These are phyloP conservation scores for Clonostachys byssicola DNA, from an alignment of 2,329 filamentous ascomycete genomes.

Conservation along the genomic window DNA sequence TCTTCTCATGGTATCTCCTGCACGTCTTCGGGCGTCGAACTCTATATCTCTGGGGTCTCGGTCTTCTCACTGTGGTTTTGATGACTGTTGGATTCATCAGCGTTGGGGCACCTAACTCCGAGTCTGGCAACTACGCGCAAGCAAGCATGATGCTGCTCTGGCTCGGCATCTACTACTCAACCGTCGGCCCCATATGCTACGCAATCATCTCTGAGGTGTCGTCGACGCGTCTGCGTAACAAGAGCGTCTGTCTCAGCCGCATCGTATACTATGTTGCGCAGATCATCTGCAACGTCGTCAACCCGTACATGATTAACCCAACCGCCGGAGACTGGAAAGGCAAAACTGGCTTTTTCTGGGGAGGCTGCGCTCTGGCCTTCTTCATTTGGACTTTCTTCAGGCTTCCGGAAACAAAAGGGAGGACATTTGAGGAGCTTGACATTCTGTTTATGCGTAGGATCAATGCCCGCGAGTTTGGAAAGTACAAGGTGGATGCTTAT, in stretches of 20 bases:
- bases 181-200: conserved; percentile 29
- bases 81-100: conserved; percentile 28
- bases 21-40: conserved; percentile 27
- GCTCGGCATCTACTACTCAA: conserved; percentile 28
- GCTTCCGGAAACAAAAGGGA: conserved; percentile 48
- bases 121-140: conserved; percentile 18
- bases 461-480: conserved; percentile 32
- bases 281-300: conserved; percentile 40
- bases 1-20: conserved; percentile 29
- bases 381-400: conserved; percentile 46
- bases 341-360: conserved; percentile 41
- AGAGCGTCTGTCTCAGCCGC: conserved; percentile 35
- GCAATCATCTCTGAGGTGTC: conserved; percentile 28
- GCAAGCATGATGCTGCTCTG: conserved; percentile 29
- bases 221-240: conserved; percentile 25
- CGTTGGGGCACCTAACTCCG: conserved; percentile 23
- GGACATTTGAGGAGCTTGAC: conserved; percentile 51
- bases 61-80: conserved; percentile 22
- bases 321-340: conserved; percentile 42
- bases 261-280: conserved; percentile 43
- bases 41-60: conserved; percentile 28
- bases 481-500: background rate
- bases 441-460: conserved; percentile 43
- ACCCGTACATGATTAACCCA: conserved; percentile 41
- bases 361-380: conserved; percentile 35